Evolutionary conservation across 2,329 filamentous ascomycete genomes (phyloP), one percentile per base, ranked within the genome.

Genomic region (Amesomyces nigricolor): DNA sequence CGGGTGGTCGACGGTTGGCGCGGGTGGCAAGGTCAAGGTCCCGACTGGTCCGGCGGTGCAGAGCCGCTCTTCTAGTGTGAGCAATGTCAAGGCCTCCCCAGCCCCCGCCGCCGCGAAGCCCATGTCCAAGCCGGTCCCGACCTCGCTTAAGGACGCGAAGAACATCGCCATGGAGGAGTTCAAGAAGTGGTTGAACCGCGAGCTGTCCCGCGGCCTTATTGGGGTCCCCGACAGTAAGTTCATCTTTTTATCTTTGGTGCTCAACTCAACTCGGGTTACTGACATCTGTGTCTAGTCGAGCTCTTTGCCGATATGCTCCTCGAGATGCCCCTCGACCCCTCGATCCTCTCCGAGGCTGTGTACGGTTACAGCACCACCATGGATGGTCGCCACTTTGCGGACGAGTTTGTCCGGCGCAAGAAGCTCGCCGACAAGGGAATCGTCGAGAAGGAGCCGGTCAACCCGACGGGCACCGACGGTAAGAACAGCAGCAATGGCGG

Each of bases 1-100:
- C 54, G 90, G 91, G 1, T 99, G 94, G 94, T 92, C 91, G 10
- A 97, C 91, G 0, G 92, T 99, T 40, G 94, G 94, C 47, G 91
- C 92, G 35, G 87, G 91, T 62, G 94, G 94, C 13, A 99, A 96
- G 75, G 82, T 88, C 48, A 97, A 96, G 76, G 75, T 82, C 29
- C 87, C 89, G 5, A 80, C 78, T 3, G 81, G 77, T 0, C 78
- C 83, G 13, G 73, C 78, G 2, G 75, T 78, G 5, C 75, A 76
- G 60, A 64, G 66, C 37, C 78, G 79, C 19, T 68, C 78, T 13
- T 65, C 68, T 5, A 81, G 78, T 61, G 66, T 72, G 11, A 66
- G 68, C 16, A 72, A 63, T 53, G 60, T 73, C 61, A 79, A 82
- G 68, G 66, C 70, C n/a, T 56, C 61, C 2, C 62, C 70, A 3